Evolutionary conservation across 2,329 filamentous ascomycete genomes (phyloP).

Genomic region (Arthrobotrys sinensis): DNA sequence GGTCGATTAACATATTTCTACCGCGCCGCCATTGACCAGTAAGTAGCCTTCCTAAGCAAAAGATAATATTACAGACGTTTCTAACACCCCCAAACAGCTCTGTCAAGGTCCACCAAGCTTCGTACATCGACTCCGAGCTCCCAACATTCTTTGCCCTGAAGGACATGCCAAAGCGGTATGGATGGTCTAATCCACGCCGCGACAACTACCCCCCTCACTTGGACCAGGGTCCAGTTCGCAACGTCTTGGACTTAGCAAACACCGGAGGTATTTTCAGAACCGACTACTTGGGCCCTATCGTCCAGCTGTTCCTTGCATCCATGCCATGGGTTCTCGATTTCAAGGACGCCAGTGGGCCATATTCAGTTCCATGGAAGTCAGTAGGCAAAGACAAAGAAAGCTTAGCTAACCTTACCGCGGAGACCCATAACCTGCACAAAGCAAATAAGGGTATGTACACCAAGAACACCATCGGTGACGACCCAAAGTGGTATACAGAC

Average conservation of each 20-base stretch:
- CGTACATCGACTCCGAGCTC: neutral
- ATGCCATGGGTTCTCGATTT: neutral
- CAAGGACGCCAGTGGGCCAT: neutral
- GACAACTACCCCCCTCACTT: slow-evolving; percentile 14
- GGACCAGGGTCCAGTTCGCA: neutral
- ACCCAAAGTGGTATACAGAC: slow-evolving; percentile 63
- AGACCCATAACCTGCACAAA: slow-evolving; percentile 29
- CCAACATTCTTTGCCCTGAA: neutral
- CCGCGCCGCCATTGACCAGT: slow-evolving; percentile 6
- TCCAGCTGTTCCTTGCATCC: neutral
- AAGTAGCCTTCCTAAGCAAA: no score
- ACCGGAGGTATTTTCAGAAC: slow-evolving; percentile 1
- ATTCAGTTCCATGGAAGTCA: neutral
- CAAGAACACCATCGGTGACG: slow-evolving; percentile 63
- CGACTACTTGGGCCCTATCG: neutral
- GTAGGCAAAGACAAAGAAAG: neutral
- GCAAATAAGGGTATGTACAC: slow-evolving; percentile 64
- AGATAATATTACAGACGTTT: no score
- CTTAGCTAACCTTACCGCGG: neutral
- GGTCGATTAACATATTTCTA: neutral
- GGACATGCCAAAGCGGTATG: neutral
- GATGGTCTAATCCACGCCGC: slow-evolving; percentile 4
- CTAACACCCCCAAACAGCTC: neutral
- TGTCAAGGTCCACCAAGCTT: neutral
- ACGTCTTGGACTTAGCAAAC: neutral